Base-by-base conservation (phyloP, 2,329 filamentous ascomycete genomes). In the Penicillium sp. region DNA sequence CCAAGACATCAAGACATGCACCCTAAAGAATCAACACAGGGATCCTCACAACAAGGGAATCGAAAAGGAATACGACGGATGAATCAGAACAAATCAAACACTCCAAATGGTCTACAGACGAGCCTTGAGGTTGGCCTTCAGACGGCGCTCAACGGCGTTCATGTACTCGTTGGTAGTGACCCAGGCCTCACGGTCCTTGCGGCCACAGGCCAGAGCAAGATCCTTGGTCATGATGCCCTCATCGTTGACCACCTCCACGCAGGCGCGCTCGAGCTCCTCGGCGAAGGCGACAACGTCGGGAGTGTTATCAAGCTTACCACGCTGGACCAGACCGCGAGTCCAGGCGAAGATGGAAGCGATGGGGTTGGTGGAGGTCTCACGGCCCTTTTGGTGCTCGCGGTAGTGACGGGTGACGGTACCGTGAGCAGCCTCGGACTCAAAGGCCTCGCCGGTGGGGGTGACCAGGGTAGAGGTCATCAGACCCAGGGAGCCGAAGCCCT, bases 181-280 rank as follows among this genome's bases (percentile, higher is more conserved):
- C 74, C 90, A 97, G 66, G 88, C 85, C 62, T 82, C 82, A 58
- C 88, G 82, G 53, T 81, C 85, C 63, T 85, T 90, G 79, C 90
- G 90, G 64, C 93, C 93, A 69, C 88, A 93, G 42, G 90, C 87
- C 50, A 97, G 81, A n/a, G 93, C 93, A 62, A 98, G 75, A 73
- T 98, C 93, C 83, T 98, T 98, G 71, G 93, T 98, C 93, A 97
- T 98, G 76, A 97, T 86, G 54, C 88, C 88, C 67, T 97, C 91
- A 50, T 87, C 72, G 69, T 97, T 88, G 59, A 98, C 93, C 26
- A 91, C 91, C 71, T 97, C 90, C 50, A 96, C 79, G 71, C 93
- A 96, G 34, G 93, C 93, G 72, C 87, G 80, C 80, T 98, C 93
- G 47, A 98, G 81, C 66, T 80, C 82, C 77, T 97, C 88, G 50